phyloP scores from a whole-genome alignment of 2,329 filamentous ascomycete species.

The Emmonsiellopsis sp. region DNA sequence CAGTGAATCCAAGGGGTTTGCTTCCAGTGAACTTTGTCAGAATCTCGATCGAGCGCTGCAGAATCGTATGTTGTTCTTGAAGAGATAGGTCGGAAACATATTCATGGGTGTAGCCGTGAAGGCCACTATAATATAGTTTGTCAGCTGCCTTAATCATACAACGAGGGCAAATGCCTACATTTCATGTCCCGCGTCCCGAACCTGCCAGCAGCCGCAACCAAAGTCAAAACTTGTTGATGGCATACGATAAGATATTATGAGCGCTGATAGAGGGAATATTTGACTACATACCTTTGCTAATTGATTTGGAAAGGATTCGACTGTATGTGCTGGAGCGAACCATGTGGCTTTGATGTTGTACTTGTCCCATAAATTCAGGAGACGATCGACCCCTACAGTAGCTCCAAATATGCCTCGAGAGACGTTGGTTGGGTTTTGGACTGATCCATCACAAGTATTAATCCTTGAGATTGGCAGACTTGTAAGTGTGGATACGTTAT shows the following conservation, averaged over 20 bases:
- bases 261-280: neutral
- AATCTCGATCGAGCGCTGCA: neutral
- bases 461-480: neutral
- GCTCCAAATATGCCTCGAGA: neutral
- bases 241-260: neutral
- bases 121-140: neutral
- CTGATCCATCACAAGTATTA: neutral
- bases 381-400: neutral
- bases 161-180: neutral
- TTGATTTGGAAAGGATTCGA: neutral
- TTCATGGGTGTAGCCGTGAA: neutral
- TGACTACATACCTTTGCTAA: neutral
- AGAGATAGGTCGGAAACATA: neutral
- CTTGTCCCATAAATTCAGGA: neutral
- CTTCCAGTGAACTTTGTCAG: neutral
- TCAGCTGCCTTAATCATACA: neutral
- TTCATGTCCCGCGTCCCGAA: constrained; percentile 1
- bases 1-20: neutral
- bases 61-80: neutral
- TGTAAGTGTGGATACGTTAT: neutral
- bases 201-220: neutral
- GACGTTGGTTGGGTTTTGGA: neutral
- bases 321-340: neutral
- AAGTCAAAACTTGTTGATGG: neutral
- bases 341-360: neutral